Conservation (phyloP, 2,329 filamentous ascomycete species). For the Coccinonectria pachysandricola region DNA sequence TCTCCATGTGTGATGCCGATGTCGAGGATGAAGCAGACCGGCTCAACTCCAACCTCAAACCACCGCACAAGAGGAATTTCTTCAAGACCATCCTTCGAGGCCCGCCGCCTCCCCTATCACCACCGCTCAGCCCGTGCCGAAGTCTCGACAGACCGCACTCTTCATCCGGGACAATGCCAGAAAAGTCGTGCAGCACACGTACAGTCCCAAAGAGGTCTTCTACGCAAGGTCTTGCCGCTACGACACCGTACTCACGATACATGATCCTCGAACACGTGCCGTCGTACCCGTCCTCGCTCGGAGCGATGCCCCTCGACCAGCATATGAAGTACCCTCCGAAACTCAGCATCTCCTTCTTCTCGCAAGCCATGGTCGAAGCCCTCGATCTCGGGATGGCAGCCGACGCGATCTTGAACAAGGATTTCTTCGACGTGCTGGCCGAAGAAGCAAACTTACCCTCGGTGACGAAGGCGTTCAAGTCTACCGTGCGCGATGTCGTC, state of each 20-base stretch:
- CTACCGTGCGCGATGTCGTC: conserved; percentile 30
- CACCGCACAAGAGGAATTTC: conserved; percentile 20
- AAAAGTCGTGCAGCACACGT: conserved; percentile 19
- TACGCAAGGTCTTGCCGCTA: conserved; percentile 11
- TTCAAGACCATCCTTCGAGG: conserved; percentile 25
- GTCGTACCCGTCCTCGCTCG: conserved; percentile 13
- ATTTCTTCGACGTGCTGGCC: conserved; percentile 45
- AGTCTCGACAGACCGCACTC: conserved; percentile 16
- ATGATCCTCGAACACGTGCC: conserved; percentile 22
- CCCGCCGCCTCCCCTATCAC: conserved; percentile 13
- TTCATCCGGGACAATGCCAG: conserved; percentile 10
- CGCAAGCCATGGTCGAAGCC: conserved; percentile 35
- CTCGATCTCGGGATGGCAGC: conserved; percentile 30
- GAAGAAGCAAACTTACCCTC: conserved; percentile 34
- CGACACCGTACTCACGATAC: conserved; percentile 22
- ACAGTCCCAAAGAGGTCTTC: conserved; percentile 14
- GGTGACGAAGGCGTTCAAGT: conserved; percentile 34
- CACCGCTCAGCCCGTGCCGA: conserved; percentile 16
- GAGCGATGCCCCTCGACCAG: conserved; percentile 17
- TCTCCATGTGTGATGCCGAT: conserved; percentile 9
- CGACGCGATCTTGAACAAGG: conserved; percentile 32
- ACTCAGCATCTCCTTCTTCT: conserved; percentile 36
- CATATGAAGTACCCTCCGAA: conserved; percentile 18
- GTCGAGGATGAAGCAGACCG: conserved; percentile 20
- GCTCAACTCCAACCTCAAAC: conserved; percentile 12